Evolutionary conservation across 2,329 filamentous ascomycete species (phyloP), one percentile per base, ranked within the genome.

Genomic region (Xylariaceae sp.): DNA sequence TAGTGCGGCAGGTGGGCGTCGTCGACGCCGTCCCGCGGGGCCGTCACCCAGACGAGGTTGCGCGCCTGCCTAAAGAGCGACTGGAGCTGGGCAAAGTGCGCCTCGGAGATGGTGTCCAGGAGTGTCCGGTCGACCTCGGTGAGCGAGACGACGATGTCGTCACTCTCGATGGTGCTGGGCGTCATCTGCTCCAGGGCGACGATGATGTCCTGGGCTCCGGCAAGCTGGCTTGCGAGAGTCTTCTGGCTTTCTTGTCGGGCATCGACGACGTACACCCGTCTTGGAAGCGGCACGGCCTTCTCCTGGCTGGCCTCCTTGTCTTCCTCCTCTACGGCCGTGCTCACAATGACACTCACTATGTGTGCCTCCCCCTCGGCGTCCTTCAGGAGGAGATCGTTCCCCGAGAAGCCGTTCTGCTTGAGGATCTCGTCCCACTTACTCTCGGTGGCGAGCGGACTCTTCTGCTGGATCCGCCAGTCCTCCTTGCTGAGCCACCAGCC

Each of bases 41-140:
- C 31, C 1, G 45, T 47, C 2, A 56, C 43, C 55, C 54, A 57
- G 4, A 57, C 16, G 6, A 56, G 24, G 8, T 47, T 49, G 7
- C 40, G 33, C 7, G 33, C 22, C 7, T 15, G 29, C 25, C 38
- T 38, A 2, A 53, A 30, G 10, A 53, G 32, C 23, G 42, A 21
- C 30, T 49, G 40, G 9, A 55, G 33, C 17, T 23, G 15, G 18
- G 43, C 16, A 31, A 53, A 52, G 13, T 31, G 37, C 1, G 41
- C 36, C 15, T 50, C 39, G 5, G 50, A 42, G 5, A 54, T 34
- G 8, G 36, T 43, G 12, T 43, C 36, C n/a, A 55, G 44, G 23
- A 53, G 44, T 1, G 52, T 43, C 16, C 42, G 43, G 31, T 44
- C 39, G 4, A 36, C 36, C 34, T 53, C 50, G 5, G 39, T 29